phyloP scores from a whole-genome alignment of 2,329 filamentous ascomycete species.

The Alternaria gansuensis region DNA sequence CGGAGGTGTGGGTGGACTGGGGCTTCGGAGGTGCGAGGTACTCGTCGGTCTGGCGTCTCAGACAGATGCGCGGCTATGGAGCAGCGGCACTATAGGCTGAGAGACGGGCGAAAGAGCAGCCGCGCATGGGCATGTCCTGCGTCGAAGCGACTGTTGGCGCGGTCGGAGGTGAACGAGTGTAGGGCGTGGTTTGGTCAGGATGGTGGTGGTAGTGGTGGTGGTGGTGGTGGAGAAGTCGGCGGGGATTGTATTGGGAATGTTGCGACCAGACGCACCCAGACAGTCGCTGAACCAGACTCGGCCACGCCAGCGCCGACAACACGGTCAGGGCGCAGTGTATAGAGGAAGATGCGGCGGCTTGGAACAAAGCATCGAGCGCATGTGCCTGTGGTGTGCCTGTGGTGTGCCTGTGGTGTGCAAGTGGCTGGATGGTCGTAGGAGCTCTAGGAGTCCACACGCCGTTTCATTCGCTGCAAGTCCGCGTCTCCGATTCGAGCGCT shows the following conservation, averaged over 20 bases:
- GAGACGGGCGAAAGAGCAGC: conserved; percentile 31
- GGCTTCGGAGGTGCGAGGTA: conserved; percentile 35
- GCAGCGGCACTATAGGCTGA: conserved; percentile 29
- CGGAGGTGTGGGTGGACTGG: conserved; percentile 28
- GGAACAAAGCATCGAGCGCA: conserved; percentile 6
- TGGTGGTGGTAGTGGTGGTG: conserved; percentile 21
- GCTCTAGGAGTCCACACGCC: conserved; percentile 19
- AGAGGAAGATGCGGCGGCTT: conserved; percentile 6
- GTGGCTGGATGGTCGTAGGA: conserved; percentile 15
- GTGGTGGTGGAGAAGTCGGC: conserved; percentile 28
- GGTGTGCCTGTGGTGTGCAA: conserved; percentile 8
- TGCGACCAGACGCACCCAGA: conserved; percentile 17
- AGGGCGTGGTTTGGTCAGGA: conserved; percentile 24
- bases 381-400: conserved; percentile 8
- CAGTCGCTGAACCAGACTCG: conserved; percentile 16
- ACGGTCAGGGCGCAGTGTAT: conserved; percentile 1
- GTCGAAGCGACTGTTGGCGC: conserved; percentile 26
- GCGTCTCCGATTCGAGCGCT: conserved; percentile 35
- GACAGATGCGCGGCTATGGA: conserved; percentile 36
- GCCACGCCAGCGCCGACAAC: conserved; percentile 10
- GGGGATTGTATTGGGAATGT: conserved; percentile 28
- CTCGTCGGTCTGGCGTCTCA: conserved; percentile 39
- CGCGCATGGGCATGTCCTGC: conserved; percentile 46
- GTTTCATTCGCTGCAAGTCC: conserved; percentile 35
- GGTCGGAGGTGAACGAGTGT: conserved; percentile 34